Conservation (phyloP, 495 filamentous ascomycete species). For the Usnea hakonensis region DNA sequence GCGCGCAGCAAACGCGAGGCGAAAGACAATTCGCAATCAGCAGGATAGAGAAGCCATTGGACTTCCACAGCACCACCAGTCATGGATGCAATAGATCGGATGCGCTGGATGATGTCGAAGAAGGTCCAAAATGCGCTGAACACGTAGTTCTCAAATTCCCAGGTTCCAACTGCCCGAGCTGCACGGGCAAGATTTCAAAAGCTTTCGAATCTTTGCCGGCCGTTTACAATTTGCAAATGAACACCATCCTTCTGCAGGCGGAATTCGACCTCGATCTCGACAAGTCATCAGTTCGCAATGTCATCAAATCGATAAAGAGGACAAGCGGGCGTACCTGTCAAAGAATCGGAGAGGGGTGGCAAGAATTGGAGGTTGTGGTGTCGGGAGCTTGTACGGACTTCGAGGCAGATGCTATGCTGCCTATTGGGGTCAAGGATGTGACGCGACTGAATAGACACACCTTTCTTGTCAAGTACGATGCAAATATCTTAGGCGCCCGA, state of each 20-base stretch:
- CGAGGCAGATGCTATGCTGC: background rate
- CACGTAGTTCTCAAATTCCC: constrained; percentile 1
- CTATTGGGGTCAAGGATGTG: constrained; percentile 5
- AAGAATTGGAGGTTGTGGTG: constrained; percentile 19
- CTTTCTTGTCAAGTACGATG: constrained; percentile 47
- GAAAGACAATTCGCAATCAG: background rate
- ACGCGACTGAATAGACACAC: constrained; percentile 31
- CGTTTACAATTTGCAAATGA: constrained; percentile 49
- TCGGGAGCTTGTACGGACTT: constrained; percentile 13
- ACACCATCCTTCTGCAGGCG: constrained; percentile 50
- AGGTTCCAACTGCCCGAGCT: constrained; percentile 6
- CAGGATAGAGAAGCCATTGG: background rate
- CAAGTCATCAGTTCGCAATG: constrained; percentile 33
- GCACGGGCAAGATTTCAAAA: background rate
- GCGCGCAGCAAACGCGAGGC: background rate
- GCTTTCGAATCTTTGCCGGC: background rate
- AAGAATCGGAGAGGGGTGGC: constrained; percentile 15
- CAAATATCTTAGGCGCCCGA: constrained; percentile 49
- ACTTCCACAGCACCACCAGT: background rate
- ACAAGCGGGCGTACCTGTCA: constrained; percentile 54
- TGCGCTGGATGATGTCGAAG: background rate
- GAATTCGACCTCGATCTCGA: constrained; percentile 50
- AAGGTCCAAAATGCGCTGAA: background rate
- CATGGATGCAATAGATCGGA: background rate
- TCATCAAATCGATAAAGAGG: constrained; percentile 43